A percentile compares a stretch with the other conserved stretches of the same genome.
phyloP scores from a whole-genome alignment of 139 green algal species.

The Monoraphidium neglectum region DNA sequence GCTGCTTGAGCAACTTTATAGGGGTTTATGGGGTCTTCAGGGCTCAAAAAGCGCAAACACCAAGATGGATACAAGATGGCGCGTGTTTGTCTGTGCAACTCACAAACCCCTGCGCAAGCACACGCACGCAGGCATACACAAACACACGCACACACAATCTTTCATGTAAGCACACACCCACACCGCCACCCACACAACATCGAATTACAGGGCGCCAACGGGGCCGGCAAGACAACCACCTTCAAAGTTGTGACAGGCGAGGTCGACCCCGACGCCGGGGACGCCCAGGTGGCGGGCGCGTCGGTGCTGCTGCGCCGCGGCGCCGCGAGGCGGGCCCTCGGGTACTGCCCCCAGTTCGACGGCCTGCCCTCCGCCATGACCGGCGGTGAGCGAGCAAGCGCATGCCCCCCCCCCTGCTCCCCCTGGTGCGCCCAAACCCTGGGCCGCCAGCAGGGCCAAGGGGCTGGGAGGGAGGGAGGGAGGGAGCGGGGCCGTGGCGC shows the following conservation, averaged over 20 bases:
- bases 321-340: constrained; percentile 51
- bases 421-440: not conserved
- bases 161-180: not conserved
- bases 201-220: constrained; percentile 60
- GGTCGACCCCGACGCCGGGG: constrained; percentile 51
- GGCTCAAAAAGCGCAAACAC: too few species aligned
- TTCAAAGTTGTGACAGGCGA: constrained; percentile 78
- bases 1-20: too few species aligned
- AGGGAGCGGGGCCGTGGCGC: not conserved
- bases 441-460: not conserved
- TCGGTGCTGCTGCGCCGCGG: constrained; percentile 46
- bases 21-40: too few species aligned
- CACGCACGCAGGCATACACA: too few species aligned
- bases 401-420: constrained; percentile 51
- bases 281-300: constrained; percentile 56
- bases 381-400: constrained; percentile 59
- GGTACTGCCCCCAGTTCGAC: constrained; percentile 81
- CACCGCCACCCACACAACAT: not conserved
- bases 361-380: constrained; percentile 58
- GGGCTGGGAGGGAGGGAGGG: not conserved
- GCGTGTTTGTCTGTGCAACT: too few species aligned
- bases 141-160: not conserved
- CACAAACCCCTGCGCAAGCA: too few species aligned
- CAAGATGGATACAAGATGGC: too few species aligned
- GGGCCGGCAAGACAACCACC: constrained; percentile 85